Evolutionary conservation across 1,284 basidiomycete species (phyloP).

Genomic region (Marasmius fiardii): DNA sequence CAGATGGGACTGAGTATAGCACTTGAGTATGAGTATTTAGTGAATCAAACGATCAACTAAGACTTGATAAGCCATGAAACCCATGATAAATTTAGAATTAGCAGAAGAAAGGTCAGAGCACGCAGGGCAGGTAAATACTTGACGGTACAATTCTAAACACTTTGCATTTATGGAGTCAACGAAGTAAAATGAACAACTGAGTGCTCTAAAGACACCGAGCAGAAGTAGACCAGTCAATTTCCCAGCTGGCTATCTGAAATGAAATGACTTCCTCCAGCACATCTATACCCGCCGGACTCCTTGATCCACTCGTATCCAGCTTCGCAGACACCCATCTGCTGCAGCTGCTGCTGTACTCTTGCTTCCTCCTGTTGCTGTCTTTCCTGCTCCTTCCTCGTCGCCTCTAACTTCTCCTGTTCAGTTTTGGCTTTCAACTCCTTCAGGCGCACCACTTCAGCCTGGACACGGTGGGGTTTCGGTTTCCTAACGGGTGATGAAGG

Average conservation of each 20-base stretch:
- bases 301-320: conserved; percentile 53
- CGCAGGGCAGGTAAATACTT: no score
- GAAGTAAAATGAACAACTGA: no score
- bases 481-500: neutral
- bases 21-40: no score
- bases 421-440: conserved; percentile 21
- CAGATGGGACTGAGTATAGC: no score
- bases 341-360: conserved; percentile 41
- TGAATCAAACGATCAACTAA: no score
- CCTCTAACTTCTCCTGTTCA: conserved; percentile 21
- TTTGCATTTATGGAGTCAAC: no score
- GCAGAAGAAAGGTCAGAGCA: no score
- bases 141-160: no score
- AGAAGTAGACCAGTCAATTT: conserved; percentile 17
- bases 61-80: no score
- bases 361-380: conserved; percentile 32
- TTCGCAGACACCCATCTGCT: conserved; percentile 48
- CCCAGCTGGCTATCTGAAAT: conserved; percentile 32
- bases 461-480: neutral
- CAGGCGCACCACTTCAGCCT: conserved; percentile 22
- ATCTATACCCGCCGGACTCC: conserved; percentile 44
- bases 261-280: conserved; percentile 51
- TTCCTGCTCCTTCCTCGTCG: conserved; percentile 31
- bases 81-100: no score
- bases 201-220: conserved; percentile 12